Evolutionary conservation across 1,284 basidiomycete genomes (phyloP).

Genomic region (Marasmius sp.): DNA sequence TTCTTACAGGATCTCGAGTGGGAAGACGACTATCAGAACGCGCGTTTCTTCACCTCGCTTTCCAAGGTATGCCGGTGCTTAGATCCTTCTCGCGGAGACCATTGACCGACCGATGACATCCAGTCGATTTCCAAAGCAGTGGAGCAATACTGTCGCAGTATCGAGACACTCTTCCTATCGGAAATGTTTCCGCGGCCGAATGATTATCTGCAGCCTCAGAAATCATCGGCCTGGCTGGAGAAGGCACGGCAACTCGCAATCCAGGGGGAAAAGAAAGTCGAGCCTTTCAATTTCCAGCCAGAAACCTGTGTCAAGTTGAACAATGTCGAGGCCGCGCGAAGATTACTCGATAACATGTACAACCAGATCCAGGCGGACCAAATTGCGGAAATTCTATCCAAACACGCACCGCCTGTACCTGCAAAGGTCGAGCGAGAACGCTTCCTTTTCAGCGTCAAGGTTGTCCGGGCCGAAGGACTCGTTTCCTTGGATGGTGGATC

Average conservation of each 20-base stretch:
- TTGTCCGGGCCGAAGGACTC: constrained; percentile 86
- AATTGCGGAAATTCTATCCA: constrained; percentile 67
- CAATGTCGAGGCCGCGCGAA: constrained; percentile 92
- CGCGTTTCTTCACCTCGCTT: constrained; percentile 85
- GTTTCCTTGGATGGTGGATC: constrained; percentile 71
- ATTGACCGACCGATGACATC: constrained; percentile 1
- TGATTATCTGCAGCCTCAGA: constrained; percentile 75
- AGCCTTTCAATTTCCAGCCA: constrained; percentile 92
- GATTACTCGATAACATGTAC: constrained; percentile 92
- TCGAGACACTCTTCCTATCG: constrained; percentile 88
- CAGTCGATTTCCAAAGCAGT: constrained; percentile 91
- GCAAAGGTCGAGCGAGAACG: constrained; percentile 62
- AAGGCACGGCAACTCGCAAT: constrained; percentile 82
- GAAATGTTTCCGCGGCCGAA: constrained; percentile 91
- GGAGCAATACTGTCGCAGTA: constrained; percentile 86
- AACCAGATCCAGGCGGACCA: constrained; percentile 89
- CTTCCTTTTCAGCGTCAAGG: constrained; percentile 93
- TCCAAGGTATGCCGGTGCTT: constrained; percentile 61
- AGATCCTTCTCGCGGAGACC: background rate
- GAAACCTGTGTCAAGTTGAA: constrained; percentile 97
- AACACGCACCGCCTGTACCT: constrained; percentile 66
- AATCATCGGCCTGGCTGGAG: constrained; percentile 93
- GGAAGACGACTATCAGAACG: constrained; percentile 89
- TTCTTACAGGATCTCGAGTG: constrained; percentile 91
- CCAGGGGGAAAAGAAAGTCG: constrained; percentile 85